Evolutionary conservation across 2,329 filamentous ascomycete species (phyloP).

Genomic region (Neonectria hederae): DNA sequence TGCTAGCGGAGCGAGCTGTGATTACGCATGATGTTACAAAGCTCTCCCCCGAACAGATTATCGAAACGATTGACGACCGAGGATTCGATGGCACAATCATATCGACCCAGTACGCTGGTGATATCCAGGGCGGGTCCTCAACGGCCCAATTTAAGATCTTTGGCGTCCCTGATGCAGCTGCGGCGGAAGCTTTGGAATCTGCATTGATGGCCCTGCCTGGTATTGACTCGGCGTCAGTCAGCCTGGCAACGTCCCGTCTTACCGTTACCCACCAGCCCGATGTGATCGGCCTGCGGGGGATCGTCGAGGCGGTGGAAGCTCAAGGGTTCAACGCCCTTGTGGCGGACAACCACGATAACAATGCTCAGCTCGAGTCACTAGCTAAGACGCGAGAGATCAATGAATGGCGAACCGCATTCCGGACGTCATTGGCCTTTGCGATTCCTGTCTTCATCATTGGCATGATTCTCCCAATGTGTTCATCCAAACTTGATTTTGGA

Average conservation of each 20-base stretch:
- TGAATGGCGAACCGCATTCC: conserved; percentile 88
- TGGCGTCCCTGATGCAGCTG: conserved; percentile 75
- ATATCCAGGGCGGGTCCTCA: conserved; percentile 64
- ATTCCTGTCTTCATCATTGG: conserved; percentile 90
- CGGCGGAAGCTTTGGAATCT: conserved; percentile 77
- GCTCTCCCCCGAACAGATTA: conserved; percentile 77
- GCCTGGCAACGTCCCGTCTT: conserved; percentile 77
- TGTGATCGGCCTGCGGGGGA: conserved; percentile 78
- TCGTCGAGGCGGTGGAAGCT: conserved; percentile 86
- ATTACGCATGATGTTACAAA: conserved; percentile 81
- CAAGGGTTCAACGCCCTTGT: conserved; percentile 88
- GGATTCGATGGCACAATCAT: conserved; percentile 89
- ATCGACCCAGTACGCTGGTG: conserved; percentile 72
- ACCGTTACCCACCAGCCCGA: conserved; percentile 77
- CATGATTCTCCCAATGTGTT: conserved; percentile 92
- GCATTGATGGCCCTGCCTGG: conserved; percentile 73
- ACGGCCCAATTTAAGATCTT: conserved; percentile 85
- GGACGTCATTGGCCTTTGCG: conserved; percentile 80
- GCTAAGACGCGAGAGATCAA: conserved; percentile 96
- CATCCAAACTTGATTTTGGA: conserved; percentile 82
- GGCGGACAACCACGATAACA: conserved; percentile 93
- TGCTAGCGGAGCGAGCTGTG: conserved; percentile 91
- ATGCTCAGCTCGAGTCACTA: conserved; percentile 93
- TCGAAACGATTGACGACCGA: conserved; percentile 85
- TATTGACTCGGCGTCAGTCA: conserved; percentile 77